phyloP scores from a whole-genome alignment of 179 eudicot genomes.

The Spergularia azorica region DNA sequence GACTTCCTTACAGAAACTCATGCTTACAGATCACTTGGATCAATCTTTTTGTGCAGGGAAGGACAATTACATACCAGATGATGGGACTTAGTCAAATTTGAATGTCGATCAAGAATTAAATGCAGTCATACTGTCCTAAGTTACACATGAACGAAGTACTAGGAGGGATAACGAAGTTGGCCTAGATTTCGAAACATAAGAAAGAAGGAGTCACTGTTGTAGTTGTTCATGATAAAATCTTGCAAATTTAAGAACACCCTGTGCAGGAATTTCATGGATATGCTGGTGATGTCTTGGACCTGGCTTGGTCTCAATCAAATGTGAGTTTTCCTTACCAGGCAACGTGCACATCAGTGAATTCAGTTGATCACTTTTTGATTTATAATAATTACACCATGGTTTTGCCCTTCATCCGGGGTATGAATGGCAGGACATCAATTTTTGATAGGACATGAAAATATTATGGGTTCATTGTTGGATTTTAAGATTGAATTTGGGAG shows the following conservation, averaged over 20 bases:
- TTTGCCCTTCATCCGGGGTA: no score
- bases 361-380: no score
- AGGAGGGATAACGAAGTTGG: conserved; percentile 5
- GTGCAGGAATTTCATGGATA: conserved; percentile 62
- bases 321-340: conserved; percentile 39
- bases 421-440: no score
- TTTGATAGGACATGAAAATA: no score
- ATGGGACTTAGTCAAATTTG: conserved; percentile 91
- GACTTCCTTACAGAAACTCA: neutral
- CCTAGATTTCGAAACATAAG: conserved; percentile 18
- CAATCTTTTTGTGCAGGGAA: conserved; percentile 25
- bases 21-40: neutral
- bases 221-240: conserved; percentile 48
- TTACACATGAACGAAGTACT: neutral
- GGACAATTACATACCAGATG: conserved; percentile 65
- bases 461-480: no score
- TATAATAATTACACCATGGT: no score
- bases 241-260: conserved; percentile 55
- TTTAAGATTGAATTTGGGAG: no score
- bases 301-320: conserved; percentile 69
- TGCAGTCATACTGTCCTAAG: no score
- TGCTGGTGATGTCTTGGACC: conserved; percentile 56
- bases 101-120: conserved; percentile 69
- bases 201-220: conserved; percentile 31
- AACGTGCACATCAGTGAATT: neutral